Evolutionary conservation across 345 rosid species (phyloP), one percentile per base, ranked within the genome.

Genomic region (Eucalyptus melliodora): DNA sequence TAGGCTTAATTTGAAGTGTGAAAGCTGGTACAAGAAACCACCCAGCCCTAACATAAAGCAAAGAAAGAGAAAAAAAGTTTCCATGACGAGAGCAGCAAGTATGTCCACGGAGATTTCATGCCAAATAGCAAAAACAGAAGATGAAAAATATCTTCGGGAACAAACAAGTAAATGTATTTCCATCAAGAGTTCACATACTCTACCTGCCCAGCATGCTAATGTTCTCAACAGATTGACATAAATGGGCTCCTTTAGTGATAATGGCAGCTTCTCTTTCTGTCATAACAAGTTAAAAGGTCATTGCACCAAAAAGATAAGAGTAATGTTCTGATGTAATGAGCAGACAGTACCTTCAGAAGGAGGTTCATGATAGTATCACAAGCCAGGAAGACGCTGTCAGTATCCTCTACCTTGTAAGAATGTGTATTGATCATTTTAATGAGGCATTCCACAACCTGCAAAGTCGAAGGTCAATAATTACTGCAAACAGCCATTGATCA

Each of bases 321-420:
- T 21, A 40, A 77, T 59, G 87, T 34, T 55, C 85, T 16, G 59
- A 77, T 77, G 85, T 89, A 72, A 88, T 91, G 27, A 86, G 90
- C 37, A 47, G 65, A 45, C 13, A 27, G 47, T 91, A 97, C 99
- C 98, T 97, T 96, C 94, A 97, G 87, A 91, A 97, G 97, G 89
- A 97, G 88, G 93, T 96, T 97, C 96, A 96, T 86, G 90, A 97
- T 89, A 44, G 97, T 95, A 93, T 97, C 99, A 83, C 98, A 97
- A 13, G 99, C 99, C 96, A 97, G 89, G 92, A 92, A 96, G 88
- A 96, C 89, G 90, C 92, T 88, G 89, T 93, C 90, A 87, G 90
- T 87, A 49, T 95, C 94, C 88, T 92, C 96, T n/a, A 50, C 91
- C 88, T 40, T 91, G 86, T 89, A 86, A 77, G 89, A 91, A 90